A percentile compares a stretch with the other conserved stretches of the same genome.
phyloP scores from a whole-genome alignment of 2,329 filamentous ascomycete genomes.

The Leptographium procerum region DNA sequence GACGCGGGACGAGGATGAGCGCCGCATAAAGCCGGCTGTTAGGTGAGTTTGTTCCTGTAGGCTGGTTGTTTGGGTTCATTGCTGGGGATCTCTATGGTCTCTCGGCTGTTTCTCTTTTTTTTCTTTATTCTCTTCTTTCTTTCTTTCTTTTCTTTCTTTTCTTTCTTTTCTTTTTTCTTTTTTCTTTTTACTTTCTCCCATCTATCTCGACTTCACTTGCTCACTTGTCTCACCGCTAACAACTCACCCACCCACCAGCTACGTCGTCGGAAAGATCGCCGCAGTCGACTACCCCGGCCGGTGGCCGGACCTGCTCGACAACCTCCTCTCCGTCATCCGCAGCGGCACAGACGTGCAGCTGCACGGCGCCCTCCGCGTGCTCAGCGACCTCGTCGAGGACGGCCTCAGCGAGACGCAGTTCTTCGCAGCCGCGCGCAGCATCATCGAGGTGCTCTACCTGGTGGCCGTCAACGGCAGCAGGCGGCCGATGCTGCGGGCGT shows the following conservation, averaged over 20 bases:
- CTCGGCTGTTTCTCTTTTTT: too few species aligned
- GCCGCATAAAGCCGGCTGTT: conserved; percentile 80
- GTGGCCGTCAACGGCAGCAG: conserved; percentile 67
- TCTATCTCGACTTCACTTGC: too few species aligned
- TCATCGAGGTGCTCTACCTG: conserved; percentile 73
- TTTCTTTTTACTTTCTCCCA: too few species aligned
- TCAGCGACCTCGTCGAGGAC: conserved; percentile 84
- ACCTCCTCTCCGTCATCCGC: conserved; percentile 66
- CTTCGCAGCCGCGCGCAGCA: conserved; percentile 75
- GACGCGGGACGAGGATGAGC: conserved; percentile 60
- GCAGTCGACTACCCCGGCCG: conserved; percentile 85
- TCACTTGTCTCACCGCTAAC: neutral
- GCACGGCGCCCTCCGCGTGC: conserved; percentile 79
- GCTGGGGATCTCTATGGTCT: too few species aligned
- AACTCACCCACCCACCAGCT: too few species aligned
- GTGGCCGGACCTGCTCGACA: conserved; percentile 82
- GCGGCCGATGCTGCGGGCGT: conserved; percentile 64
- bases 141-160: too few species aligned
- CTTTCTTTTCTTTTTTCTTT: too few species aligned
- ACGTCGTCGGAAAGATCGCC: conserved; percentile 85
- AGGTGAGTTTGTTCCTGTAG: conserved; percentile 46
- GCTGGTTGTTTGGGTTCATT: neutral
- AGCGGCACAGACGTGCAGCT: conserved; percentile 67
- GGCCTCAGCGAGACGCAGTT: conserved; percentile 91
- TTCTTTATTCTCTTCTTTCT: too few species aligned